Evolutionary conservation across 208 protist species (phyloP), one percentile per base, ranked within the genome.

Genomic region (Herpetomonas tarakana): DNA sequence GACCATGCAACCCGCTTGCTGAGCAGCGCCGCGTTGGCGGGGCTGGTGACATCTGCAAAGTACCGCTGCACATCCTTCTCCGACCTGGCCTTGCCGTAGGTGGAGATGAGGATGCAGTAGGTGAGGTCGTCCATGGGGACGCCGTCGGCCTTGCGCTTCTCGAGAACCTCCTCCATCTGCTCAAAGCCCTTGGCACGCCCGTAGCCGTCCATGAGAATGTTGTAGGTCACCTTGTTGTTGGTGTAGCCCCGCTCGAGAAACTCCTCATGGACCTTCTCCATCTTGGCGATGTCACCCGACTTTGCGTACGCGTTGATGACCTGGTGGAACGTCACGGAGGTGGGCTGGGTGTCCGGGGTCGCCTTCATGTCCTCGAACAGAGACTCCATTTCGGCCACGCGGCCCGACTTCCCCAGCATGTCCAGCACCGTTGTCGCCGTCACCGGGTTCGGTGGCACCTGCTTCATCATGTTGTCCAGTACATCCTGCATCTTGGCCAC

Each of bases 241-340:
- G 57, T 63, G 68, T 87, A 81, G 24, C 88, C 88, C 25, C 89
- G 72, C 11, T 67, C 59, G 7, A 78, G 11, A 45, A 86, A 85
- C 59, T 90, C 84, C 12, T 71, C 74, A 55, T 88, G 81, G 1
- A 83, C 45, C 57, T 84, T 86, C 52, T 92, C 82, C 88, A 94
- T 94, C 58, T 94, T 94, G 19, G 73, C 58, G 49, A 94, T 76
- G 58, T 94, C 88, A 0, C 84, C 88, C 2, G 67, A 83, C 66
- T 94, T 94, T 1, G 88, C 88, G 70, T 92, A 94, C 9, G 88
- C 74, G 61, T 94, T 94, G 71, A 94, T 83, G 24, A 92, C 73
- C 51, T 94, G 88, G 67, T 94, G 88, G 64, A 88, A 94, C 16
- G 88, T 94, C 14, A 94, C 88, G n/a, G 84, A 84, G 9, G 88